phyloP scores from a whole-genome alignment of 768 basidiomycete genomes.

The Sarcodon sp. region DNA sequence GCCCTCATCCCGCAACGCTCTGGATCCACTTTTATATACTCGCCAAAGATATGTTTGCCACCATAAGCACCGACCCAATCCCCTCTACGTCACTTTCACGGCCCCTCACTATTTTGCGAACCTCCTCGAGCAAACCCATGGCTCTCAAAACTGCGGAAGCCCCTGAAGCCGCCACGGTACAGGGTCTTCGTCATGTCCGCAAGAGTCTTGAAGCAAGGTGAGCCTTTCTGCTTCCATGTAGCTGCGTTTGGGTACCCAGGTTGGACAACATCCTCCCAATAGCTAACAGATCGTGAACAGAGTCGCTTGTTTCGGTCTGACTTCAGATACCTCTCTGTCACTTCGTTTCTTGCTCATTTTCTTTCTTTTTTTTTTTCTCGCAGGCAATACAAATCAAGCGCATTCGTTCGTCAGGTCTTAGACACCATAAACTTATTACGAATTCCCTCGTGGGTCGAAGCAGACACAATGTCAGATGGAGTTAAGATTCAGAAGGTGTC shows the following conservation, averaged over 20 bases:
- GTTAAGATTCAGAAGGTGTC: constrained; percentile 71
- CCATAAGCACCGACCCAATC: not conserved
- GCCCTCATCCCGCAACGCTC: too few relatives aligned
- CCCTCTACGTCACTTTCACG: not conserved
- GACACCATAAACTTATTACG: constrained; percentile 40
- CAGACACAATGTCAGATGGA: constrained; percentile 29
- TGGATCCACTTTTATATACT: too few relatives aligned
- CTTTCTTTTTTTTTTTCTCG: constrained; percentile 4
- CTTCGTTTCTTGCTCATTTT: constrained; percentile 14
- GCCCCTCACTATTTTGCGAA: not conserved
- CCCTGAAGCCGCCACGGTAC: constrained; percentile 31
- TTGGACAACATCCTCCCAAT: constrained; percentile 3
- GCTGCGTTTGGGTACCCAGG: constrained; percentile 9
- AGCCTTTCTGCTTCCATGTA: constrained; percentile 21
- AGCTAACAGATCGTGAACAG: constrained; percentile 10
- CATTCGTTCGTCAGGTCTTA: constrained; percentile 43
- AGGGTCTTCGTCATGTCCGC: constrained; percentile 48
- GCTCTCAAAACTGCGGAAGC: constrained; percentile 21
- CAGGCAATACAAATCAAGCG: constrained; percentile 53
- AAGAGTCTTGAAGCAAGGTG: constrained; percentile 57
- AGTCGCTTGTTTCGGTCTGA: constrained; percentile 16
- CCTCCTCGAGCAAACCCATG: constrained; percentile 10
- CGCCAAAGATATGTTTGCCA: not conserved
- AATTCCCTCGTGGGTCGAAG: constrained; percentile 45
- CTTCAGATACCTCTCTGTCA: constrained; percentile 23